A percentile compares a stretch with the other conserved stretches of the same genome.
Evolutionary conservation across 805 yeast species (phyloP).

Genomic region (Saccharomycodes ludwigii): DNA sequence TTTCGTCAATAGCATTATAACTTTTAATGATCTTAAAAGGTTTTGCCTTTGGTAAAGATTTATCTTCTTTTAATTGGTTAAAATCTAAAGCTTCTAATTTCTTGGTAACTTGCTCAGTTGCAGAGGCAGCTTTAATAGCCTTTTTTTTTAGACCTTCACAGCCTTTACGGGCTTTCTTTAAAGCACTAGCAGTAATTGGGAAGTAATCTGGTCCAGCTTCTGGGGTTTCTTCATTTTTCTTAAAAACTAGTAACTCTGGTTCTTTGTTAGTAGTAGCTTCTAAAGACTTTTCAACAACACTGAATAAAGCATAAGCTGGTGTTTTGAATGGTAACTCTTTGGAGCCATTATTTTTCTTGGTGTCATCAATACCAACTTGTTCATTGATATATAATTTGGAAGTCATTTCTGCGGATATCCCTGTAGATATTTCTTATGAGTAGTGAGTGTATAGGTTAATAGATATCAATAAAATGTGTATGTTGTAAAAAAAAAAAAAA

Average conservation of each 20-base stretch:
- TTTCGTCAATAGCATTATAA: conserved; percentile 42
- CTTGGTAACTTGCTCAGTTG: conserved; percentile 50
- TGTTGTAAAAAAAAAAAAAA: neutral
- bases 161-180: conserved; percentile 94
- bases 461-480: neutral
- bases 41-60: conserved; percentile 55
- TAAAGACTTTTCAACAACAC: conserved; percentile 19
- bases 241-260: conserved; percentile 44
- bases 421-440: neutral
- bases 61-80: conserved; percentile 53
- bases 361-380: conserved; percentile 51
- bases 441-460: neutral
- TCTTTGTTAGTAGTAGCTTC: conserved; percentile 25
- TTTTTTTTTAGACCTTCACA: conserved; percentile 81
- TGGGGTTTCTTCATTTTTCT: conserved; percentile 41
- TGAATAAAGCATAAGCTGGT: conserved; percentile 68
- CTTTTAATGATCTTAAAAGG: conserved; percentile 52
- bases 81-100: conserved; percentile 73
- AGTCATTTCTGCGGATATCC: conserved; percentile 9
- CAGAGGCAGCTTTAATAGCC: conserved; percentile 37
- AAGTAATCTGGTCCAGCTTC: conserved; percentile 38
- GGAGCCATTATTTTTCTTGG: conserved; percentile 48
- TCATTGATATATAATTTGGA: conserved; percentile 59
- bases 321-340: conserved; percentile 63
- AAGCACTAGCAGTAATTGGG: conserved; percentile 79